Conservation (phyloP, 768 basidiomycete species). For the Mycena pura region DNA sequence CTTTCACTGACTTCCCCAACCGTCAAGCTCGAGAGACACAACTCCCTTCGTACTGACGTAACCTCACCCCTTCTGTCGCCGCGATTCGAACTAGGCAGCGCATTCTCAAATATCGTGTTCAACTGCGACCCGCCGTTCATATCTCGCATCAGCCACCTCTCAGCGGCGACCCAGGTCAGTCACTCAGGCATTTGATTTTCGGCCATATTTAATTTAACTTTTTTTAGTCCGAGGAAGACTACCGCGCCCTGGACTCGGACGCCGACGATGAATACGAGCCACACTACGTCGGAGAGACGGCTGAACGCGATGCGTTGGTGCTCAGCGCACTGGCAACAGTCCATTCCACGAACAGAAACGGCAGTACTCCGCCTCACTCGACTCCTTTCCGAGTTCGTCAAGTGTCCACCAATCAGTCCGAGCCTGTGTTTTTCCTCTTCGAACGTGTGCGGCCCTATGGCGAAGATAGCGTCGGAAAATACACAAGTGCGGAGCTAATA, state of each 20-base stretch:
- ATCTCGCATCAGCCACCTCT: slow-evolving; percentile 1
- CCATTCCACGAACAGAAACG: slow-evolving; percentile 17
- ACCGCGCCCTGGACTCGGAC: slow-evolving; percentile 23
- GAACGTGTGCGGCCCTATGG: slow-evolving; percentile 26
- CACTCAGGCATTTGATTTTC: background rate
- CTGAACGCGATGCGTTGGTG: slow-evolving; percentile 23
- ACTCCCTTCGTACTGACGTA: slow-evolving; percentile 27
- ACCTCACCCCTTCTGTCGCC: slow-evolving; percentile 23
- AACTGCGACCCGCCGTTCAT: slow-evolving; percentile 21
- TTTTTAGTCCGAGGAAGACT: slow-evolving; percentile 18
- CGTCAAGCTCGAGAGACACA: slow-evolving; percentile 25
- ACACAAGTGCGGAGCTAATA: slow-evolving; percentile 26
- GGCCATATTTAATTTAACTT: background rate
- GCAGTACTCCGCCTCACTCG: slow-evolving; percentile 22
- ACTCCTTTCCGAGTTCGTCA: slow-evolving; percentile 26
- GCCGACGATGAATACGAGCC: slow-evolving; percentile 28
- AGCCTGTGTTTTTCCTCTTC: slow-evolving; percentile 26
- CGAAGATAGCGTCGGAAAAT: slow-evolving; percentile 25
- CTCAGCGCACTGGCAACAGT: slow-evolving; percentile 23
- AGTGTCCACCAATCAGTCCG: slow-evolving; percentile 25
- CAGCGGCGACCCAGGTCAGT: slow-evolving; percentile 1
- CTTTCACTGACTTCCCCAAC: slow-evolving; percentile 19
- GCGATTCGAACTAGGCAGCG: slow-evolving; percentile 22
- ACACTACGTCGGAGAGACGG: slow-evolving; percentile 27
- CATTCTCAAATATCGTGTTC: slow-evolving; percentile 26